A percentile compares a stretch with the other conserved stretches of the same genome.
These are phyloP conservation scores for Rhinocladiella similis DNA, from an alignment of 2,329 filamentous ascomycete genomes.

Conservation along the genomic window DNA sequence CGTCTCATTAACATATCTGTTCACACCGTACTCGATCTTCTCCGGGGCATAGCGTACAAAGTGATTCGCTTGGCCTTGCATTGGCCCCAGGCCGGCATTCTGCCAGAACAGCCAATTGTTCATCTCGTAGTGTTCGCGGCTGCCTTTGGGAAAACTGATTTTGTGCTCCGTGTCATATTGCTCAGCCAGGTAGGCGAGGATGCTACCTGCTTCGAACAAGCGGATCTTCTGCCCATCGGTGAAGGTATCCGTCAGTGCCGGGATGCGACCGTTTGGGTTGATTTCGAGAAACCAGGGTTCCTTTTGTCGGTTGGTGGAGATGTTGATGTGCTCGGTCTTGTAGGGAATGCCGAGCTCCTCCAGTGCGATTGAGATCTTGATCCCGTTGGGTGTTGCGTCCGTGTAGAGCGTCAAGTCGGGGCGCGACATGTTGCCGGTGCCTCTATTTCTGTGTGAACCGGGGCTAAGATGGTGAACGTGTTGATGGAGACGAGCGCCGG, in stretches of 20 bases:
- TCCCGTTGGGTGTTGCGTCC: constrained; percentile 79
- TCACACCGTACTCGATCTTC: constrained; percentile 77
- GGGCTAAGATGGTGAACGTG: constrained; percentile 11
- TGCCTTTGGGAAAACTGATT: constrained; percentile 73
- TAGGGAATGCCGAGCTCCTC: constrained; percentile 69
- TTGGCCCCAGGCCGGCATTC: constrained; percentile 77
- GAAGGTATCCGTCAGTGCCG: constrained; percentile 73
- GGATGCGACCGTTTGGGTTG: constrained; percentile 91
- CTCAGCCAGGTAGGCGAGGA: constrained; percentile 80
- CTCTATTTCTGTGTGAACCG: neutral
- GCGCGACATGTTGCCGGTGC: constrained; percentile 12
- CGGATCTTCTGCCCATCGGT: constrained; percentile 53
- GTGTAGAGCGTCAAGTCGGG: constrained; percentile 76
- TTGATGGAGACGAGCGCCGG: constrained; percentile 16
- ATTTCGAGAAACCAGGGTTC: constrained; percentile 86
- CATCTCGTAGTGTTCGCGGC: constrained; percentile 74
- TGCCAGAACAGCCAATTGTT: constrained; percentile 79
- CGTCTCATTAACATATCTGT: constrained; percentile 80
- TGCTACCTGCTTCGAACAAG: constrained; percentile 80
- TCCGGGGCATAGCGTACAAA: constrained; percentile 81
- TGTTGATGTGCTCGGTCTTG: constrained; percentile 41
- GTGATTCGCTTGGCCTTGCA: constrained; percentile 84
- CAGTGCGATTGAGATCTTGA: constrained; percentile 83
- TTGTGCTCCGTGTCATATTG: constrained; percentile 80
- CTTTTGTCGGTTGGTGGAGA: constrained; percentile 72